Base-by-base conservation (phyloP, 2,329 filamentous ascomycete genomes). In the Claviceps sp. region DNA sequence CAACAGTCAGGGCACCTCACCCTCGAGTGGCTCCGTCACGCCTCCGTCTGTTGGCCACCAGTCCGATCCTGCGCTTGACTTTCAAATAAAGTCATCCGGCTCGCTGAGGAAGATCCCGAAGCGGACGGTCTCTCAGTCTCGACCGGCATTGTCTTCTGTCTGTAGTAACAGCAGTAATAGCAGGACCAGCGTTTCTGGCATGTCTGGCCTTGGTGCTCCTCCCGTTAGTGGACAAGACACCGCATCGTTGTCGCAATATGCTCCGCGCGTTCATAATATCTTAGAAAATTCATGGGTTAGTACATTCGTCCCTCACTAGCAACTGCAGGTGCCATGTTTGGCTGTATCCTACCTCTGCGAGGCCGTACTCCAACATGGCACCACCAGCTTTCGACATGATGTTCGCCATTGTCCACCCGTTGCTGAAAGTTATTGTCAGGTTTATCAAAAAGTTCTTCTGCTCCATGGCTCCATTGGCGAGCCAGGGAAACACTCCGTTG, bases 371-470 rank as follows among this genome's bases (percentile, higher is more conserved):
- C 30, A n/a, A 20, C 14, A 9, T 38, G 9, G 14, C 5, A 46
- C 9, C 5, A 34, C 16, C 20, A 38, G 34, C 34, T 20, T 38
- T 38, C 7, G 4, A 14, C 11, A 16, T 37, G 6, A 14, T 20
- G 13, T 26, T 47, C 26, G 6, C 11, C 18, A 11, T 26, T 47
- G 22, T 3, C 22, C 30, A 8, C 20, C 42, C 1, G 4, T 30
- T 49, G 43, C 64, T 65, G 52, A 66, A 59, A 57, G 34, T 18
- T 22, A 9, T 42, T 37, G 40, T 59, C n/a, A 95, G 89, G 88
- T 94, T 20, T 88, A 95, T 63, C 89, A 96, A 72, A 96, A 95
- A 65, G 79, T 94, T 8, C 74, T 96, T 20, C 77, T 93, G 24
- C 75, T 96, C 47, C 81, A 84, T 60, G 91, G 91, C 49, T 82